Percentiles rank a stretch among this genome's conserved stretches.
Evolutionary conservation across 768 basidiomycete species (phyloP).

Genomic region (Steccherinum ochraceum): DNA sequence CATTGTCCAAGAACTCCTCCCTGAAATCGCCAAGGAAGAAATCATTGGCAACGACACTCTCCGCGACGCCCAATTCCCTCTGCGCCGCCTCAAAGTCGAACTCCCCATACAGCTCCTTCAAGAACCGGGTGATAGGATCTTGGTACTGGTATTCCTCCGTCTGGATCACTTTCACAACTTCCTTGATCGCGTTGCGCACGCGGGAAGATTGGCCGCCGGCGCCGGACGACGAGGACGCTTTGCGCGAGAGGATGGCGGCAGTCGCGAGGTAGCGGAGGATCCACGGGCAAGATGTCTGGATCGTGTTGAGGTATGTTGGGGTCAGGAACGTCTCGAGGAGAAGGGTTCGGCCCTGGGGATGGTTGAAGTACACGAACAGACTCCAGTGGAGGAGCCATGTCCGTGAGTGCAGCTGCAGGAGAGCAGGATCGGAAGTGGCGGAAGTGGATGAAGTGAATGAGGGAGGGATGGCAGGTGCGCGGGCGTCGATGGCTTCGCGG

Average conservation of each 20-base stretch:
- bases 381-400: slow-evolving; percentile 98
- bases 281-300: slow-evolving; percentile 94
- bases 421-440: slow-evolving; percentile 48
- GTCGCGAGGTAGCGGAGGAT: slow-evolving; percentile 90
- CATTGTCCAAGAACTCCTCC: slow-evolving; percentile 95
- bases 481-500: slow-evolving; percentile 86
- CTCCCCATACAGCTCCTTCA: slow-evolving; percentile 90
- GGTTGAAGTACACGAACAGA: slow-evolving; percentile 97
- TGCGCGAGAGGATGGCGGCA: slow-evolving; percentile 88
- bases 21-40: slow-evolving; percentile 90
- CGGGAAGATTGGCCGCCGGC: slow-evolving; percentile 57
- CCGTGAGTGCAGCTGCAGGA: slow-evolving; percentile 86
- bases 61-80: slow-evolving; percentile 67
- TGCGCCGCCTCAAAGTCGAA: slow-evolving; percentile 97
- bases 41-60: slow-evolving; percentile 81
- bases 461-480: slow-evolving; percentile 37
- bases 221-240: slow-evolving; percentile 58
- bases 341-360: slow-evolving; percentile 82
- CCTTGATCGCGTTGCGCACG: slow-evolving; percentile 82
- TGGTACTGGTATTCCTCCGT: slow-evolving; percentile 95
- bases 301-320: slow-evolving; percentile 96
- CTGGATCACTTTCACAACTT: slow-evolving; percentile 90
- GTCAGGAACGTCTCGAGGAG: slow-evolving; percentile 96
- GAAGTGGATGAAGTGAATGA: slow-evolving; percentile 27
- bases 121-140: slow-evolving; percentile 89